Evolutionary conservation across 352 stramenopile genomes (phyloP), one percentile per base, ranked within the genome.

Genomic region (Globisporangium paroecandrum): DNA sequence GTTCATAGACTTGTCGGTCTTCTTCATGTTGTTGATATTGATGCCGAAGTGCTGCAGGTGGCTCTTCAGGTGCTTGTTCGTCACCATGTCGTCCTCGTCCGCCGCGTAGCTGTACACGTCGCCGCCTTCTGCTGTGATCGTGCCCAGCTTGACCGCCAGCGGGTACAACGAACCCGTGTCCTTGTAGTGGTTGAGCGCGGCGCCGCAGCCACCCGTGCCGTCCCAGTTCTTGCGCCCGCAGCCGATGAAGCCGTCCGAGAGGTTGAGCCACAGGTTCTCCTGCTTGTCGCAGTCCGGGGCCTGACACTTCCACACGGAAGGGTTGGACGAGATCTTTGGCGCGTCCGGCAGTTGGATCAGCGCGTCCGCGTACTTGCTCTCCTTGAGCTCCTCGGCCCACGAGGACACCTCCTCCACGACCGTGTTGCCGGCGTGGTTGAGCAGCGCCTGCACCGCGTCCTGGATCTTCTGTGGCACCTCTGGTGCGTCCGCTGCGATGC

Each of bases 251-350:
- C 89, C 89, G 68, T 95, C 87, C 36, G 90, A 98, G 10, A 99
- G 81, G 77, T 99, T 99, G 25, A 99, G 77, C 98, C 98, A 99
- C 38, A 99, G 73, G 81, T 99, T 99, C 65, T 99, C 93, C 13
- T 89, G 96, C 72, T 98, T 97, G 55, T 98, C 97, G 72, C 88
- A 98, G 58, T 97, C 85, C 53, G 97, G 83, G 66, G 96, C 98
- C 69, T 91, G 79, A 71, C 92, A 98, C 61, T 90, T 93, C 81
- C 89, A 96, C 4, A 73, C 72, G 46, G 77, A 46, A 3, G 87
- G 85, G 65, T 91, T 91, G 0, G 87, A 89, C 53, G 85, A 81
- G 59, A 96, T 85, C 49, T 83, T 80, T 0, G 83, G 77, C 12
- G 87, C 69, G 29, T 78, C 76, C 29, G 81, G 72, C 0, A 95